A percentile compares a stretch with the other conserved stretches of the same genome.
phyloP scores from a whole-genome alignment of 768 basidiomycete species.

The Mycena venus region DNA sequence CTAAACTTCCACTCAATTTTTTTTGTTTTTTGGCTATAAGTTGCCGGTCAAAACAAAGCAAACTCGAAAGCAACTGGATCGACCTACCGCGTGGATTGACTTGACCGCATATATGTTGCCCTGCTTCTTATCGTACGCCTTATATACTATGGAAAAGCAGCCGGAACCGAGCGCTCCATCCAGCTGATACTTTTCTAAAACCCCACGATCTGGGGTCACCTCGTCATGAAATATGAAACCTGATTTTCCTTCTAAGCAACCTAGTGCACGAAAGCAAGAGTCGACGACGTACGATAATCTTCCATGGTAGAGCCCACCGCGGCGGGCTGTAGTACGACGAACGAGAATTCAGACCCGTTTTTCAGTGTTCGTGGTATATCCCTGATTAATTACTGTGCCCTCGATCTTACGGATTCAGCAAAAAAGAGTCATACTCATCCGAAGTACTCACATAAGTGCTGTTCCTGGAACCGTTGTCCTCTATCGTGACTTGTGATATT shows the following conservation, averaged over 20 bases:
- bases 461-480: constrained; percentile 71
- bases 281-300: constrained; percentile 75
- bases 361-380: constrained; percentile 66
- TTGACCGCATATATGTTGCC: constrained; percentile 90
- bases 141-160: constrained; percentile 90
- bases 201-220: constrained; percentile 62
- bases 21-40: constrained; percentile 41
- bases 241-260: too few relatives aligned
- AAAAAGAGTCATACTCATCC: background rate
- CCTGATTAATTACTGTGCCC: constrained; percentile 68
- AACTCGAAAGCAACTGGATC: constrained; percentile 37
- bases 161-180: constrained; percentile 85
- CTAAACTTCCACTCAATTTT: constrained; percentile 62
- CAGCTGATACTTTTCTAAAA: constrained; percentile 76
- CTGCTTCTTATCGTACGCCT: constrained; percentile 77
- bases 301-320: constrained; percentile 57
- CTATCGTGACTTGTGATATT: constrained; percentile 59
- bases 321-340: constrained; percentile 69
- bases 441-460: constrained; percentile 73
- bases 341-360: constrained; percentile 88
- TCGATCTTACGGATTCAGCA: constrained; percentile 64
- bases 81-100: constrained; percentile 71
- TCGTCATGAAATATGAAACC: constrained; percentile 82
- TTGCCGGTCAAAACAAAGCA: constrained; percentile 55
- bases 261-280: background rate